Conservation (phyloP, 2,329 filamentous ascomycete species). For the Ambrosiella beaveri region DNA sequence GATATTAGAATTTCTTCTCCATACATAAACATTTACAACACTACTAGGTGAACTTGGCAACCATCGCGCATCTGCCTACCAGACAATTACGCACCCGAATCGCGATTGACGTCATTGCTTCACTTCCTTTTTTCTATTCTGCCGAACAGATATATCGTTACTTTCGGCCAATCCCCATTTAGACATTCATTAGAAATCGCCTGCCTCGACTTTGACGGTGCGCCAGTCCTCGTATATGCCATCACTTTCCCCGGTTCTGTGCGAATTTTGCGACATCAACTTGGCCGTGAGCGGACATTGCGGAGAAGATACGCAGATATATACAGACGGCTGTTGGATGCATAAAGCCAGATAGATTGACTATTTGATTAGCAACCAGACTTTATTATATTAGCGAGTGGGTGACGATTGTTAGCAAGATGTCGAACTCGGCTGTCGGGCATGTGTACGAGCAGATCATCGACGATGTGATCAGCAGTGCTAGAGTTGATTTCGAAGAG, state of each 20-base stretch:
- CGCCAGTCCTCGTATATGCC: too few relatives aligned
- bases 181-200: too few relatives aligned
- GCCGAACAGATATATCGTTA: not conserved
- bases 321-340: too few relatives aligned
- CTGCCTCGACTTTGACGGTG: too few relatives aligned
- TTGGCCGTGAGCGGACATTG: too few relatives aligned
- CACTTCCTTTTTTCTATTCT: not conserved
- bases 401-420: conserved; percentile 16
- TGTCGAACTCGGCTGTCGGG: conserved; percentile 49
- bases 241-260: too few relatives aligned
- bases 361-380: too few relatives aligned
- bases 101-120: not conserved
- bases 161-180: not conserved
- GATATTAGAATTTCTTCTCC: conserved; percentile 8
- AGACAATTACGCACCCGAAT: not conserved
- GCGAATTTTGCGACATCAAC: too few relatives aligned
- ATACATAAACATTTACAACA: conserved; percentile 6
- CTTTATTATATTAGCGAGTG: too few relatives aligned
- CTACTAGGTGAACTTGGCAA: not conserved
- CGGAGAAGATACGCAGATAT: too few relatives aligned
- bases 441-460: conserved; percentile 64
- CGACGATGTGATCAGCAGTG: conserved; percentile 77
- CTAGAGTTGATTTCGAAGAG: conserved; percentile 91
- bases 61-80: not conserved
- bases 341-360: too few relatives aligned